Evolutionary conservation across 2,329 filamentous ascomycete species (phyloP), one percentile per base, ranked within the genome.

Genomic region (Fusarium poae): DNA sequence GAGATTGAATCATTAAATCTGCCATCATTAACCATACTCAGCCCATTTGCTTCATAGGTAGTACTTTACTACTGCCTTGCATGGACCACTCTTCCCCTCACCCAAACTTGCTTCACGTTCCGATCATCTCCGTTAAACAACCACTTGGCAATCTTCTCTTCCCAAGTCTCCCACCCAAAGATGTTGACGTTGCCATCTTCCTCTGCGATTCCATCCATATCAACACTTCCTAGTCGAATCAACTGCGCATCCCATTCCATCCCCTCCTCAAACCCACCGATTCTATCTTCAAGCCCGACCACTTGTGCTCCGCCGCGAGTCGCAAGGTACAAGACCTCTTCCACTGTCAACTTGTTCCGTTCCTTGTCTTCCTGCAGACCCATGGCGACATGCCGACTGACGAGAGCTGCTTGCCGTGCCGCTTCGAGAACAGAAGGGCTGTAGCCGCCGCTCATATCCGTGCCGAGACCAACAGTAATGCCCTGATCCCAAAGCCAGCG

Each of bases 191-290:
- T 89, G 0, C 91, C 89, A 2, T 81, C 80, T 5, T 85, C 82
- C 2, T 70, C 72, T 6, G 46, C 62, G 21, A 70, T 50, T 5
- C 82, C 83, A 5, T 82, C 78, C 7, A 80, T 80, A 1, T 81
- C 80, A 2, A 88, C 83, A 6, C 73, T 52, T 1, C 85, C 86
- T 25, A 97, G 78, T 12, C 85, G 82, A 56, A 99, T 84, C 72
- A 97, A 84, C 83, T 97, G 93, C 62, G 92, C 94, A 84, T 99
- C 96, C 88, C 91, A 98, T 68, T 93, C 87, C 90, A 91, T 96
- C 1, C 94, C 96, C 1, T 91, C 86, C 68, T 93, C 92, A 77
- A 98, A 98, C 0, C 85, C 89, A 4, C 96, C 96, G 18, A 98
- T 85, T 62, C 83, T 86, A 11, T 87, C 84, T 40, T 85, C 86